Evolutionary conservation across 2,329 filamentous ascomycete species (phyloP), one percentile per base, ranked within the genome.

Genomic region (Fusarium siculi): DNA sequence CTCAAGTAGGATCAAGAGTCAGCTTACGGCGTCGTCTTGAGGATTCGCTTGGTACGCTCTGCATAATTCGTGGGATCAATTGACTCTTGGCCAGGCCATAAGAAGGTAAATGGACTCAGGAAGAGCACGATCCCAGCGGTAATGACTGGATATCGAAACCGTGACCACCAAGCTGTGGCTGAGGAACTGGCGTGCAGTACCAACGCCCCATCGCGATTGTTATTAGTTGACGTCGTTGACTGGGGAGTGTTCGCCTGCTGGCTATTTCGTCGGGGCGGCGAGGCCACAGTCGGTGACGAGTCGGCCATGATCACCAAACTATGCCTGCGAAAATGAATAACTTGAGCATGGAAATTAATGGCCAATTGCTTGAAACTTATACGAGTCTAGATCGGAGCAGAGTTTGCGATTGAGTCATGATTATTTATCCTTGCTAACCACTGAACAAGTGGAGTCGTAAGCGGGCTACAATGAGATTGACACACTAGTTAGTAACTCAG

Each of bases 41-140:
- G 65, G 7, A 72, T 50, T 30, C 63, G 56, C 28, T 55, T 71
- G 18, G 70, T 71, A 23, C 70, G 70, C 52, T 72, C 70, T 9
- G 67, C 67, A 28, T 72, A 72, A 43, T 72, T 60, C 25, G 46
- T 63, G 15, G 59, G 67, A 18, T 72, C 55, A 36, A 72, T 53
- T 34, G 65, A 30, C 34, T 50, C 34, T 34, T 70, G 61, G 4
- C 66, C 34, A 9, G 47, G 32, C 69, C 62, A 69, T 14, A 67
- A 34, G 18, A 59, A 62, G 8, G 62, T 54, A 10, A 74, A 44
- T 18, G 70, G 69, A 15, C 62, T 59, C 21, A 73, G 18, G 9
- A 73, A 40, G 7, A 73, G 44, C n/a, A 60, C 53, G 21, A 66
- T 34, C 4, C 64, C 60, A 40, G 65, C 68, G 7, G 46, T 58